A percentile compares a stretch with the other conserved stretches of the same genome.
These are phyloP conservation scores for Albophoma yamanashiensis DNA, from an alignment of 2,329 filamentous ascomycete genomes.

Conservation along the genomic window DNA sequence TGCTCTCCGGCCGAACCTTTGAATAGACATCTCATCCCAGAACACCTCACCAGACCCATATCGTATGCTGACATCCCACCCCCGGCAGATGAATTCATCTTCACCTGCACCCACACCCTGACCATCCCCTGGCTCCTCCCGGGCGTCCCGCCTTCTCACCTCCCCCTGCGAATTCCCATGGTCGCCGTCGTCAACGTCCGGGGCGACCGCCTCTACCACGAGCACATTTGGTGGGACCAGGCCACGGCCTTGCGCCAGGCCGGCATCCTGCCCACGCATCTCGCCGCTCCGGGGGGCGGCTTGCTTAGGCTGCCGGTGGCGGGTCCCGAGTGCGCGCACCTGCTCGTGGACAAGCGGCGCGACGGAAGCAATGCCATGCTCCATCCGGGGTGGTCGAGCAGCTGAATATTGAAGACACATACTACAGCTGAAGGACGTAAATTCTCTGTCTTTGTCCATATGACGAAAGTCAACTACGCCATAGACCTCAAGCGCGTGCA, in stretches of 20 bases:
- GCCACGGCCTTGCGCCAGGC: slow-evolving; percentile 47
- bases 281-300: slow-evolving; percentile 18
- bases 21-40: too few relatives aligned
- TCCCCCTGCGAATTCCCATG: slow-evolving; percentile 43
- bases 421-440: too few relatives aligned
- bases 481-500: background rate
- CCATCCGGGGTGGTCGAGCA: slow-evolving; percentile 21
- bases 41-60: too few relatives aligned
- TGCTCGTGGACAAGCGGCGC: slow-evolving; percentile 5
- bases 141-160: slow-evolving; percentile 40
- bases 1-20: too few relatives aligned
- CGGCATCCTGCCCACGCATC: slow-evolving; percentile 42
- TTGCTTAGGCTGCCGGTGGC: slow-evolving; percentile 5
- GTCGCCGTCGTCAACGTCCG: slow-evolving; percentile 52
- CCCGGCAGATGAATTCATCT: slow-evolving; percentile 51
- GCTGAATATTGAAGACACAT: background rate
- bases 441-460: background rate
- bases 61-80: background rate
- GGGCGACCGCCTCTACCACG: slow-evolving; percentile 51
- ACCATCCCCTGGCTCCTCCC: slow-evolving; percentile 24
- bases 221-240: slow-evolving; percentile 59
- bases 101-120: slow-evolving; percentile 43
- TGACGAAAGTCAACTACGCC: background rate
- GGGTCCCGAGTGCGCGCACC: slow-evolving; percentile 2
- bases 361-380: slow-evolving; percentile 9